Evolutionary conservation across 2,329 filamentous ascomycete species (phyloP), one percentile per base, ranked within the genome.

Genomic region (Akanthomyces uredinophilus): DNA sequence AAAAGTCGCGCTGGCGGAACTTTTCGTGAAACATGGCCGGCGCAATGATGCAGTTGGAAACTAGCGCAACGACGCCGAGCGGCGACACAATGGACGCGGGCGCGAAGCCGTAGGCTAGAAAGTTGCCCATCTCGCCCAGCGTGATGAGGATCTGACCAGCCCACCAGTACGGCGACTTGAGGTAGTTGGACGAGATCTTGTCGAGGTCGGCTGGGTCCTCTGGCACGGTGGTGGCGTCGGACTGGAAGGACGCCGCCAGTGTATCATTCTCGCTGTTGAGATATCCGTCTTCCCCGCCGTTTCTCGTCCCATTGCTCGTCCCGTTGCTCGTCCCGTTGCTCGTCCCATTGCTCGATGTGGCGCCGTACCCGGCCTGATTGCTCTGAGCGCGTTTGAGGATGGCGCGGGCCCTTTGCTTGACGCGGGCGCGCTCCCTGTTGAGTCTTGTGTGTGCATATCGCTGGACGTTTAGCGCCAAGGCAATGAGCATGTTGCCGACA

Each of bases 41-140:
- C 2, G 95, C 95, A 72, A 99, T 96, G 64, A 99, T 85, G 75
- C 95, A 99, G 76, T 99, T 99, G 50, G 93, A 96, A 51, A 99
- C 88, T 65, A 99, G 80, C 2, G 95, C 95, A 14, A 99, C 95
- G n/a, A 99, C 95, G 11, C 95, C 95, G 6, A 99, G 81, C 0
- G 95, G 95, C 39, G 93, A 97, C 47, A 99, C 95, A 69, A 99
- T 97, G 16, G 95, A 98, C 8, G 95, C 95, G 4, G 95, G 95
- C 35, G 95, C 95, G 73, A 99, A 99, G 27, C 95, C 95, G 71
- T 99, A 99, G 0, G 95, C 95, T 65, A 99, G 79, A 71, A 99
- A 99, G 74, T 99, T 99, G 57, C 95, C 95, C 71, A 90, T 89
- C 78, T 99, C 95, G 62, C 95, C 95, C 27, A 96, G 78, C 0